Evolutionary conservation across 129 eudicot species (phyloP).

Genomic region (Glebionis coronaria): DNA sequence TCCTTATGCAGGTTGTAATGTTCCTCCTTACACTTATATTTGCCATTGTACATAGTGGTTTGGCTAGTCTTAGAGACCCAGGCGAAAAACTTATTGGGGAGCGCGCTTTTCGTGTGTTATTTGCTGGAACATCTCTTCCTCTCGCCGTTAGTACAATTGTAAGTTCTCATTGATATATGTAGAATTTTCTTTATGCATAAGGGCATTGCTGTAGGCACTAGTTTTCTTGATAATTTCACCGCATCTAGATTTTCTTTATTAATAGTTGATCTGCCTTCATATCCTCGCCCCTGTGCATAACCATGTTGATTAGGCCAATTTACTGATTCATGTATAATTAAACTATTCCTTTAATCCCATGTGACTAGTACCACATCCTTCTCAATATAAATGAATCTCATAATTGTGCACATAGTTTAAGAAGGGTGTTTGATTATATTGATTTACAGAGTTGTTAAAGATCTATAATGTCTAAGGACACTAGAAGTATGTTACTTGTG

Average conservation of each 20-base stretch:
- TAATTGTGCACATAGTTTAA: not conserved
- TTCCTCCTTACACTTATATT: conserved; percentile 74
- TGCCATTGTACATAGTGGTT: conserved; percentile 91
- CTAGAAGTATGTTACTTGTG: not conserved
- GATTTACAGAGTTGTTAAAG: not conserved
- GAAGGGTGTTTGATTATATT: not conserved
- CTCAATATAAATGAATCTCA: not conserved
- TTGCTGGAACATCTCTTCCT: conserved; percentile 94
- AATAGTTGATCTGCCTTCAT: conserved; percentile 7
- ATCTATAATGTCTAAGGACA: not conserved
- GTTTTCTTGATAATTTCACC: not conserved
- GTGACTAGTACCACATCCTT: not conserved
- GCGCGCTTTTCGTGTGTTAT: conserved; percentile 93
- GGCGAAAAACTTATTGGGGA: conserved; percentile 97
- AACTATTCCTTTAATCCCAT: not conserved
- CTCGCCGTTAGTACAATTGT: conserved; percentile 93
- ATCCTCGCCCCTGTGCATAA: not conserved
- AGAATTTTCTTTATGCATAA: not conserved
- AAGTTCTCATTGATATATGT: conserved; percentile 31
- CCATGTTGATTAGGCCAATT: not conserved
- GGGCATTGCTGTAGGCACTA: not conserved
- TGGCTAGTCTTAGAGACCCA: conserved; percentile 90
- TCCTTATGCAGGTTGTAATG: conserved; percentile 74
- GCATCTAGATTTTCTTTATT: not conserved
- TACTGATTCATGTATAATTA: not conserved